Evolutionary conservation across 1,139 yeast genomes (phyloP), one percentile per base, ranked within the genome.

Genomic region (Tardiomyces blankii): DNA sequence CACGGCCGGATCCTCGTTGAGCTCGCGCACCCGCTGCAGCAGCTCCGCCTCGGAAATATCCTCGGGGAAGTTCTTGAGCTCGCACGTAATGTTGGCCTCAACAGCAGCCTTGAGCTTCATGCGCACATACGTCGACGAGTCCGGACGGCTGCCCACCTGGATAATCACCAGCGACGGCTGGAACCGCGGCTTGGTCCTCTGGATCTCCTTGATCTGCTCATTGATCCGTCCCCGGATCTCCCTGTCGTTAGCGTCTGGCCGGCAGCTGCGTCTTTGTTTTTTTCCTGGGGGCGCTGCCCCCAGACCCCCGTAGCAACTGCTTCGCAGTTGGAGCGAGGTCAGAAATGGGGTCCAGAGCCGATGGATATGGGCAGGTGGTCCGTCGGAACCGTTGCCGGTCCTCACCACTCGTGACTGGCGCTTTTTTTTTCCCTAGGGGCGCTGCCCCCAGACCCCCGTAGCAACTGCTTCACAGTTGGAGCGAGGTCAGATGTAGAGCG

Each of bases 51-150:
- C 68, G 40, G 66, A 51, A 39, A 62, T 60, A 39, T 70, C 66
- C 51, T 79, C 93, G 16, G 86, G 78, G 56, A 87, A 72, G 51
- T 77, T 78, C 57, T 82, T 69, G 51, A 86, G 72, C 44, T 77
- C 72, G 63, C 95, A 88, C 30, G 70, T 72, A 54, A 91, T 82
- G 49, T 80, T 78, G 38, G 95, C 91, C 61, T 85, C 93, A 23
- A 51, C 54, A 30, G 97, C 96, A 25, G 97, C 96, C 69, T 82
- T 85, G 55, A 86, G 72, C 70, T 91, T 91, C 95, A 91, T 89
- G 55, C 82, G 79, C 48, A 91, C 96, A 66, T 91, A 91, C n/a
- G 96, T 85, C 44, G 86, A 74, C 12, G 96, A 87, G 63, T 91
- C 98, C 38, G 86, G 89, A 60, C 97, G 75, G 43, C 70, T 73